Conservation (phyloP, 164 flowering plant genomes). For the Echeveria elegans region DNA sequence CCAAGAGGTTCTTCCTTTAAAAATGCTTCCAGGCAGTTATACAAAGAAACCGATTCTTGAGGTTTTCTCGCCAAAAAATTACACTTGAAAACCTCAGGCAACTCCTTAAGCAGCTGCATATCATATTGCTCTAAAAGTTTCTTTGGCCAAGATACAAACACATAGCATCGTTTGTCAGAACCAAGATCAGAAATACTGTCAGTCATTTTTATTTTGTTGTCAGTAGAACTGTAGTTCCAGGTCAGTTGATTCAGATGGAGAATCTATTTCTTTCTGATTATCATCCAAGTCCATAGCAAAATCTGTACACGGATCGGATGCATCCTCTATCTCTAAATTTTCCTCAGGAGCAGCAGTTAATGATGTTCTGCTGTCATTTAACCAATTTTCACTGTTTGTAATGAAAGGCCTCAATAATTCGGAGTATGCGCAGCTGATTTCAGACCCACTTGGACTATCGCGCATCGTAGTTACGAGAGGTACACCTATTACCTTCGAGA, state of each 20-base stretch:
- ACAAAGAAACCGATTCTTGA: conserved; percentile 72
- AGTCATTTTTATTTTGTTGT: conserved; percentile 34
- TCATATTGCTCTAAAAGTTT: conserved; percentile 41
- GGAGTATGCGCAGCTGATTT: conserved; percentile 35
- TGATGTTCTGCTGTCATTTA: conserved; percentile 18
- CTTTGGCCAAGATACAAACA: conserved; percentile 63
- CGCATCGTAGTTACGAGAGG: conserved; percentile 56
- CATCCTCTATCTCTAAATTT: conserved; percentile 22
- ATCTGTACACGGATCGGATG: conserved; percentile 9
- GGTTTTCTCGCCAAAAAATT: conserved; percentile 46
- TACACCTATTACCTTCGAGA: conserved; percentile 62
- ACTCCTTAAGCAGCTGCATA: conserved; percentile 32
- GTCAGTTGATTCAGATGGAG: background rate
- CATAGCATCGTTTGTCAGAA: conserved; percentile 27
- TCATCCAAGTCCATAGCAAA: conserved; percentile 10
- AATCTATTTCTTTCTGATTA: background rate
- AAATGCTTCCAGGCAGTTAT: conserved; percentile 87
- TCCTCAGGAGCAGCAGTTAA: conserved; percentile 23
- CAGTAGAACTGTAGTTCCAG: conserved; percentile 41
- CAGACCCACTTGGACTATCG: conserved; percentile 40
- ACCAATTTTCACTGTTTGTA: conserved; percentile 17
- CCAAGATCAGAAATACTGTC: conserved; percentile 27
- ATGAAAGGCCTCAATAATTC: conserved; percentile 50
- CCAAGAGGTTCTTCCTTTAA: conserved; percentile 95
- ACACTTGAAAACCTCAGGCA: conserved; percentile 68